These are phyloP conservation scores for Lentinula boryana DNA, from an alignment of 768 basidiomycete genomes.

Conservation along the genomic window DNA sequence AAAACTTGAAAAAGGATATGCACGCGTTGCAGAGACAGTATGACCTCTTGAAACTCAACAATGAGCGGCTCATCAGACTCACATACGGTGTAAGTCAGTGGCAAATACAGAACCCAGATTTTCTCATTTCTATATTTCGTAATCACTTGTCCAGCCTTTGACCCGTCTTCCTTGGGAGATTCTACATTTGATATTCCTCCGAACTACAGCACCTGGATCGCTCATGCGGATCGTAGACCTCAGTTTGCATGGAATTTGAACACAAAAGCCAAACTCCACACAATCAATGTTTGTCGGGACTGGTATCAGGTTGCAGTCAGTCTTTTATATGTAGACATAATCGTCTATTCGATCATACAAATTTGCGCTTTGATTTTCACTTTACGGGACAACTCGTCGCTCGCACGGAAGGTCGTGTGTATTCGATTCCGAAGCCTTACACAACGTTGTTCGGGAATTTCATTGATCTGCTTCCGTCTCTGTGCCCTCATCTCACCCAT, in stretches of 20 bases:
- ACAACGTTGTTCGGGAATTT: neutral
- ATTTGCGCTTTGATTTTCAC: neutral
- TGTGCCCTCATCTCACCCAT: neutral
- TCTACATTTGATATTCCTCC: neutral
- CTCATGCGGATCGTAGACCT: neutral
- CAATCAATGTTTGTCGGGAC: neutral
- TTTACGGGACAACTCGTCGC: neutral
- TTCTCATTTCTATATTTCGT: too few species aligned
- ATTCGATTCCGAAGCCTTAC: neutral
- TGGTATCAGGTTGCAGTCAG: neutral
- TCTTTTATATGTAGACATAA: neutral
- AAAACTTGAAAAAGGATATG: too few species aligned
- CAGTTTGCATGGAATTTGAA: neutral
- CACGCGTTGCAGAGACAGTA: too few species aligned
- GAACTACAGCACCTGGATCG: neutral
- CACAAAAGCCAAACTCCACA: neutral
- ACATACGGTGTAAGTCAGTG: too few species aligned
- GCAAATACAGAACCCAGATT: too few species aligned
- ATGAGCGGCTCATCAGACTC: too few species aligned
- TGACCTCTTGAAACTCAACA: too few species aligned
- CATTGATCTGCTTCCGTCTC: neutral
- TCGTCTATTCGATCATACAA: neutral
- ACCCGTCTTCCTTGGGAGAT: neutral
- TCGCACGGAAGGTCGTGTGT: neutral
- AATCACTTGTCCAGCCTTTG: neutral